A percentile compares a stretch with the other conserved stretches of the same genome.
Evolutionary conservation across 2,329 filamentous ascomycete species (phyloP).

Genomic region (Aspergillus sp.): DNA sequence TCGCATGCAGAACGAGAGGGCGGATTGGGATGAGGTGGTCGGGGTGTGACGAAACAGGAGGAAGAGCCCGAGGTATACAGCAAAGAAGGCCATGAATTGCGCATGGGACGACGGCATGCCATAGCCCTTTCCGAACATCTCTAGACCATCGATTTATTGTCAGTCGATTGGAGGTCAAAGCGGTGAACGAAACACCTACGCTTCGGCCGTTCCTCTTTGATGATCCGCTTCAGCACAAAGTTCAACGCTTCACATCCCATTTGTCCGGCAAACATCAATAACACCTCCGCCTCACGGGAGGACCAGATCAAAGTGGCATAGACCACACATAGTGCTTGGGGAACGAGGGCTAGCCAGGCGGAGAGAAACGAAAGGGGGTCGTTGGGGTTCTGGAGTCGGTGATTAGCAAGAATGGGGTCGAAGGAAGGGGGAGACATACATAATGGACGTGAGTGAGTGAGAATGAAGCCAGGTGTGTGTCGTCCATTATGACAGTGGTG

Average conservation of each 20-base stretch:
- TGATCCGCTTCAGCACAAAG: slow-evolving; percentile 81
- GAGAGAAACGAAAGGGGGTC: slow-evolving; percentile 83
- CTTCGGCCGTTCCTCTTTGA: slow-evolving; percentile 85
- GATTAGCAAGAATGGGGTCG: background rate
- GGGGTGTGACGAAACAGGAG: slow-evolving; percentile 75
- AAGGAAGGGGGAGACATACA: slow-evolving; percentile 54
- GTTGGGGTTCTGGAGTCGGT: slow-evolving; percentile 67
- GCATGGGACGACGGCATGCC: slow-evolving; percentile 96
- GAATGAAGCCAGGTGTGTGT: slow-evolving; percentile 72
- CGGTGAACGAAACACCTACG: slow-evolving; percentile 50
- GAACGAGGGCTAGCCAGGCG: slow-evolving; percentile 90
- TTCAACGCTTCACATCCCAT: slow-evolving; percentile 89
- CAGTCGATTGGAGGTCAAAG: background rate
- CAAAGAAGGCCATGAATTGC: slow-evolving; percentile 92
- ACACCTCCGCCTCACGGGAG: slow-evolving; percentile 83
- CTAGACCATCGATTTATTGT: slow-evolving; percentile 31
- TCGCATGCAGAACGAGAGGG: slow-evolving; percentile 52
- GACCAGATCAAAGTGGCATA: slow-evolving; percentile 90
- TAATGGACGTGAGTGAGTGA: slow-evolving; percentile 96
- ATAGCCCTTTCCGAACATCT: slow-evolving; percentile 84
- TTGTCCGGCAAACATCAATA: slow-evolving; percentile 88
- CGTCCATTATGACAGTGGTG: slow-evolving; percentile 21
- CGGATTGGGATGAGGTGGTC: slow-evolving; percentile 40
- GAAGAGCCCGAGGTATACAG: slow-evolving; percentile 78
- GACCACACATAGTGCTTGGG: slow-evolving; percentile 84